Conservation (phyloP, 306 rosid genomes). For the Quercus suber region DNA sequence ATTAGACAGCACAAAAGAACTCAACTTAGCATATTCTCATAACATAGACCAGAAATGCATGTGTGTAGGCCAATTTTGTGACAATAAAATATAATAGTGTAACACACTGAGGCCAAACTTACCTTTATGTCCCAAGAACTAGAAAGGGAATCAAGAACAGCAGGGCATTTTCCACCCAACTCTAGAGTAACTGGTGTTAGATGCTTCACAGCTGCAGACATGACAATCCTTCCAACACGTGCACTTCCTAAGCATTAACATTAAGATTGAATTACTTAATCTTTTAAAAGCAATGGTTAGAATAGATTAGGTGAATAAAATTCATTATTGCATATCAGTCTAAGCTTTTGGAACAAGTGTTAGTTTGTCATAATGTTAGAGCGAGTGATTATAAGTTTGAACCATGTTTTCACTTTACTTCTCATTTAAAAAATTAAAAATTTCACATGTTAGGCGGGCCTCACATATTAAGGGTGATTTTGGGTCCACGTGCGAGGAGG, state of each 20-base stretch:
- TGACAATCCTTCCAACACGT: constrained; percentile 52
- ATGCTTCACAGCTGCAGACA: constrained; percentile 66
- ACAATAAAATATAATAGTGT: too few relatives aligned
- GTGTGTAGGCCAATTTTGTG: too few relatives aligned
- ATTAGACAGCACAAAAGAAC: constrained; percentile 13
- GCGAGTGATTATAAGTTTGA: too few relatives aligned
- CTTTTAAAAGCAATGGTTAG: neutral
- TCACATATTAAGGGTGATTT: too few relatives aligned
- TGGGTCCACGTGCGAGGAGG: too few relatives aligned
- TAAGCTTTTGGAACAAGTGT: too few relatives aligned
- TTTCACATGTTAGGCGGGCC: too few relatives aligned
- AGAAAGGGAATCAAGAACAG: constrained; percentile 61
- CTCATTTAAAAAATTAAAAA: too few relatives aligned
- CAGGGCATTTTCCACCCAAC: constrained; percentile 85
- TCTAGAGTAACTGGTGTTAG: constrained; percentile 72
- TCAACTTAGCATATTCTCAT: neutral
- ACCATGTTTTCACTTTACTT: too few relatives aligned
- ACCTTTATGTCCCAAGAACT: constrained; percentile 58
- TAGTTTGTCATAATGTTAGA: too few relatives aligned
- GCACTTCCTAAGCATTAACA: constrained; percentile 47
- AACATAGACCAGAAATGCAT: neutral
- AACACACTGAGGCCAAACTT: neutral
- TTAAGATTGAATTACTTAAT: neutral
- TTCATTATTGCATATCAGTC: too few relatives aligned
- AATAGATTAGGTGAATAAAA: too few relatives aligned